Evolutionary conservation across 768 basidiomycete species (phyloP).

Genomic region (Trametes villosa): DNA sequence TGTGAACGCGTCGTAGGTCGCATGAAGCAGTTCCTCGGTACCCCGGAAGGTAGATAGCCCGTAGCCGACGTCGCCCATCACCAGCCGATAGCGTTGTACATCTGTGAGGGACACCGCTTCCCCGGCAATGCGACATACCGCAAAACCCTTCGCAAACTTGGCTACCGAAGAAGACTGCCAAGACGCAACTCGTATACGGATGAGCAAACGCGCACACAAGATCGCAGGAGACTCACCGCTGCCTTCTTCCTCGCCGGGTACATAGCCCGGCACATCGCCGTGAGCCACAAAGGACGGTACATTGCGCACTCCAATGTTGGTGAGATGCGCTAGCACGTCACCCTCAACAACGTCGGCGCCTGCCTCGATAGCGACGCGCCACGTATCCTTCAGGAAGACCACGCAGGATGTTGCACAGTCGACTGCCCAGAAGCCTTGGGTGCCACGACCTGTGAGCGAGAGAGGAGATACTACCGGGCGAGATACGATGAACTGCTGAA

Average conservation of each 20-base stretch:
- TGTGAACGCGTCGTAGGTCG: not conserved
- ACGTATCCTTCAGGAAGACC: conserved; percentile 17
- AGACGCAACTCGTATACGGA: not conserved
- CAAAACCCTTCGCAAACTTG: too few relatives aligned
- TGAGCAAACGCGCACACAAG: not conserved
- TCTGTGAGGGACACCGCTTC: too few relatives aligned
- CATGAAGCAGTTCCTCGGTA: conserved; percentile 8
- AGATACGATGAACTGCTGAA: not conserved
- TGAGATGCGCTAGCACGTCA: not conserved
- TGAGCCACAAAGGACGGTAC: not conserved
- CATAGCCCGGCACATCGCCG: conserved; percentile 1
- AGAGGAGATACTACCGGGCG: conserved; percentile 7
- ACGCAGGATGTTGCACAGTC: not conserved
- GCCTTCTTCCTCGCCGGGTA: not conserved
- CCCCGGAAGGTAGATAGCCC: not conserved
- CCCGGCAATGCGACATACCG: not conserved
- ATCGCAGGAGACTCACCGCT: not conserved
- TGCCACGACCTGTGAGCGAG: conserved; percentile 1
- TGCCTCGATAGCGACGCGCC: not conserved
- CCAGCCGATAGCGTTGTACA: not conserved
- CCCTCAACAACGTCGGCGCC: not conserved
- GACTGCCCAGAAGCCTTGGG: conserved; percentile 19
- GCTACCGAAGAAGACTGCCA: not conserved
- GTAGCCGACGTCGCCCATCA: conserved; percentile 4
- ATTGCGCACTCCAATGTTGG: conserved; percentile 1